phyloP scores from a whole-genome alignment of 2,329 filamentous ascomycete genomes.

The Diaporthe sp. region DNA sequence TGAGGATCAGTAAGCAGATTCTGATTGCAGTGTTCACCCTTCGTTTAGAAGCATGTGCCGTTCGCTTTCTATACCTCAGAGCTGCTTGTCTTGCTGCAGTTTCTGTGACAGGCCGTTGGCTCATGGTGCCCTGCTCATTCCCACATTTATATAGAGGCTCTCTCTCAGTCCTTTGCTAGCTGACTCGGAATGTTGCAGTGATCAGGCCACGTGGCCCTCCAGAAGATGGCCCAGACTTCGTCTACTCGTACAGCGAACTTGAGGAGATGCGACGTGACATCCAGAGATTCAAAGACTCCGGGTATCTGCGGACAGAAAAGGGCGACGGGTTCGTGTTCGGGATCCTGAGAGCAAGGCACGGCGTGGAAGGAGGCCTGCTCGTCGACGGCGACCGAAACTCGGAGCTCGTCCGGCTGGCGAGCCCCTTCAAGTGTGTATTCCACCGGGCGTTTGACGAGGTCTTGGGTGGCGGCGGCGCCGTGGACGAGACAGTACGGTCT shows the following conservation, averaged over 20 bases:
- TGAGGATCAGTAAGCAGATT: constrained; percentile 57
- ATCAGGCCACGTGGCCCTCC: constrained; percentile 64
- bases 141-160: too few relatives aligned
- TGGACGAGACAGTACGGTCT: constrained; percentile 49
- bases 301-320: constrained; percentile 53
- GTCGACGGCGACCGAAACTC: constrained; percentile 59
- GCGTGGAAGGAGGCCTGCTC: constrained; percentile 34
- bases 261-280: constrained; percentile 59
- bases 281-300: constrained; percentile 52
- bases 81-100: neutral
- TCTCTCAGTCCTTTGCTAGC: neutral
- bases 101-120: neutral
- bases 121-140: accelerated
- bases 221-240: constrained; percentile 56
- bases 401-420: constrained; percentile 57
- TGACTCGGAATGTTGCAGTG: constrained; percentile 46
- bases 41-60: neutral
- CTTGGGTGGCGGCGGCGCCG: constrained; percentile 43
- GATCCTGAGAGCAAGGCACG: constrained; percentile 49
- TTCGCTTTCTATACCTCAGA: neutral
- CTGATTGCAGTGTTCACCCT: too few relatives aligned
- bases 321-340: constrained; percentile 73
- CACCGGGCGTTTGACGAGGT: constrained; percentile 70
- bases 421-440: constrained; percentile 62
- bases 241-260: constrained; percentile 62